Evolutionary conservation across 257 asterid species (phyloP).

Genomic region (Apocynum venetum): DNA sequence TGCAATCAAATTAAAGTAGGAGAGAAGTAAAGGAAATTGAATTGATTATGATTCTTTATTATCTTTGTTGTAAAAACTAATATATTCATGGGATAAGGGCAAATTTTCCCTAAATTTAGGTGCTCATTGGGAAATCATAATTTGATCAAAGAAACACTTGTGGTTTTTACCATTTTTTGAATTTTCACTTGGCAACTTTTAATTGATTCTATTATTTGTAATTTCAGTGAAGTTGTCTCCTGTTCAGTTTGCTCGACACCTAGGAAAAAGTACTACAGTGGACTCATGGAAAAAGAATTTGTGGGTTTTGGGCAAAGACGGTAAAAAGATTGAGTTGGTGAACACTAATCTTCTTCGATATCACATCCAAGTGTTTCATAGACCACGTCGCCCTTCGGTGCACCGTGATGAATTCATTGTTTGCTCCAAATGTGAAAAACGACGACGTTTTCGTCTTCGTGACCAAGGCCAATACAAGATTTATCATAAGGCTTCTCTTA

Average conservation of each 20-base stretch:
- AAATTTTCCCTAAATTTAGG: background rate
- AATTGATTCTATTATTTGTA: background rate
- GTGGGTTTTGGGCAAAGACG: background rate
- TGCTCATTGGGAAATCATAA: too few species aligned
- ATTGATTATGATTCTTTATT: too few species aligned
- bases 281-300: background rate
- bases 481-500: slow-evolving; percentile 32
- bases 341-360: slow-evolving; percentile 34
- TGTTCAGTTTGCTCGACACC: background rate
- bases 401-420: slow-evolving; percentile 43
- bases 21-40: background rate
- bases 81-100: background rate
- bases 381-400: slow-evolving; percentile 26
- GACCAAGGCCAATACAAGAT: slow-evolving; percentile 21
- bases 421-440: slow-evolving; percentile 32
- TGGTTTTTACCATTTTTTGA: too few species aligned
- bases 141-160: too few species aligned
- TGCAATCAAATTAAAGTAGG: too few species aligned
- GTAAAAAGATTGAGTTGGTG: slow-evolving; percentile 11
- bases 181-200: background rate
- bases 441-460: slow-evolving; percentile 30
- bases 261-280: background rate
- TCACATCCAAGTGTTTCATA: slow-evolving; percentile 22
- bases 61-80: background rate
- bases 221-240: background rate